Base-by-base conservation (phyloP, 768 basidiomycete species). In the Tylopilus intermedius region DNA sequence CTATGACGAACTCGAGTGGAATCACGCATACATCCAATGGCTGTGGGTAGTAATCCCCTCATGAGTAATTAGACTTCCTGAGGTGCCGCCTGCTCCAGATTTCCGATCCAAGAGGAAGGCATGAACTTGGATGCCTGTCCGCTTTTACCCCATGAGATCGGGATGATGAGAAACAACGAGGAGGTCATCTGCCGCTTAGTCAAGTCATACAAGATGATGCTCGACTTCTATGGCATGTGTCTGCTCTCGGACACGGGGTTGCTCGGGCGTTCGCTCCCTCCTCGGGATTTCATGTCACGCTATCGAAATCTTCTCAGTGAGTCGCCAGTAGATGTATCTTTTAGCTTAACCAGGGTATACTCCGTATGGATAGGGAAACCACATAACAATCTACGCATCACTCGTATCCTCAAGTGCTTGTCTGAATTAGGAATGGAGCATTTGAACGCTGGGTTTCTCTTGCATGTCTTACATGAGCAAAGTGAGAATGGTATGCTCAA, bases 11-110 rank as follows among this genome's bases (percentile, higher is more conserved):
- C 72, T 90, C 29, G 88, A 90, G 65, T 66, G 71, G 57, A 81
- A 82, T 52, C 88, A 90, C 61, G 82, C 81, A 1, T 89, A 79
- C 64, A 84, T 90, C 41, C 88, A 90, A 62, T 90, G 88, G 87
- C 66, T 90, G 83, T 88, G 69, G 61, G 86, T 71, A 40, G 86
- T 71, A 40, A 32, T 5, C 15, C 35, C 29, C 48, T 37, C n/a
- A 30, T 46, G 10, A 11, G 14, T 49, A 13, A 21, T 49, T 39
- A 49, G 33, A 32, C 24, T 47, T 38, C 41, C 35, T 54, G 45
- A 51, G 33, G 8, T 49, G 5, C 45, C 26, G 27, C 15, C 47
- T 38, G 26, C 33, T 21, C 18, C 21, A 88, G 84, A 59, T 86
- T 88, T 58, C 87, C 88, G 29, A 84, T 88, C 57, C 80, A 78